Evolutionary conservation across 331 rosid species (phyloP), one percentile per base, ranked within the genome.

Genomic region (Malus hybrid): DNA sequence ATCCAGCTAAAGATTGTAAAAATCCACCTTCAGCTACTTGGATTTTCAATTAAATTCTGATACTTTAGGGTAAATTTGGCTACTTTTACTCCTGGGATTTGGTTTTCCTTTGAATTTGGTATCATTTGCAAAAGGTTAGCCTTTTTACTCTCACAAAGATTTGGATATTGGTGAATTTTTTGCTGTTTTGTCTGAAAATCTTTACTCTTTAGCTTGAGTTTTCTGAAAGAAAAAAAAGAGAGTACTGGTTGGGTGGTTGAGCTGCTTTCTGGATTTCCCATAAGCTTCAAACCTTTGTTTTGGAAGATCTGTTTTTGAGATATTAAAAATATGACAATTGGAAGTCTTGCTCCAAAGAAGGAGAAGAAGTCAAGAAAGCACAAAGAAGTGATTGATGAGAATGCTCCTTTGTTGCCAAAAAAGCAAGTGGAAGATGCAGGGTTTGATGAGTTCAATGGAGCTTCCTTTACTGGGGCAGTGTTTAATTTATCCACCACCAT

Each of bases 401-500:
- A 90, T 54, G 87, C 83, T 20, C 96, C 99, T 31, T 82, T 94
- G 91, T 76, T 94, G 66, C 96, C 96, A 4, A 85, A 81, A 56
- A 59, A 81, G 33, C 83, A 59, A 12, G 85, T 73, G 15, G 78
- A 34, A 20, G 86, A 73, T 63, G 73, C 9, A n/a, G 88, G 83
- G 39, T 86, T 88, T 81, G 88, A 83, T 70, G 99, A 90, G 71
- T 88, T 92, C 71, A 83, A 85, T 78, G 99, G 99, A 60, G 97
- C 97, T 80, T 94, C 99, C 31, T 94, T 92, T 77, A 76, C 93
- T 39, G 97, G 99, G 20, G 99, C 89, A n/a, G 97, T 92, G 44
- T 90, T 94, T 78, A 94, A 94, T 75, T 89, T 94, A 39, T 89
- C 99, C 3, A 94, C 99, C 73, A 90, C 99, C 60, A 82, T 90